Evolutionary conservation across 345 rosid genomes (phyloP), one percentile per base, ranked within the genome.

Genomic region (Citrus sinensis): DNA sequence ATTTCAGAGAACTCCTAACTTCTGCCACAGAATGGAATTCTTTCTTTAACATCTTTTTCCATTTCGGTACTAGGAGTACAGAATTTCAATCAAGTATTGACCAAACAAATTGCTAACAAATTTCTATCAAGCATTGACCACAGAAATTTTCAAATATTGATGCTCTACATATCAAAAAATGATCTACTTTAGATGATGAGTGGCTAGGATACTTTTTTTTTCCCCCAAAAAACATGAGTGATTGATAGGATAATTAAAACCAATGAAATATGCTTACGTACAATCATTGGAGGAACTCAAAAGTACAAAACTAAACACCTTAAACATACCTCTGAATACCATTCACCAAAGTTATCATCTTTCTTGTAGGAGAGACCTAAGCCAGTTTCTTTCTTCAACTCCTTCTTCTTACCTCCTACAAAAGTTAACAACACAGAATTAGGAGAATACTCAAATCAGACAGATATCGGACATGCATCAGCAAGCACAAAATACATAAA

Each of bases 321-420:
- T 22, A 40, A 70, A 40, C 81, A 68, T 84, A 93, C 99, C 96
- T 95, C 97, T 5, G 96, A 91, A 80, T 95, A 93, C 99, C 99
- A 95, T 73, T 95, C 98, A n/a, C 99, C 98, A 6, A 95, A 95
- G 81, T 91, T 92, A 63, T 90, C 98, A 64, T 95, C 98, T 83
- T 95, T 95, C 84, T 86, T 89, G 70, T 80, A 69, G 46, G 96
- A 86, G 60, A 95, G 96, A 6, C 99, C 98, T 17, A 95, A 87
- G 34, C 98, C 90, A 34, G 98, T 95, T 83, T 93, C 99, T 82
- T 95, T 92, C 92, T 93, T 95, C 80, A 95, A 96, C 60, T 92
- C 97, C 91, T 95, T 95, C 93, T 90, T 95, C 84, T 88, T 93
- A 46, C 94, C 98, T 54, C 89, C 90, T 82, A 30, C 64, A 29